Evolutionary conservation across 352 stramenopile genomes (phyloP).

Genomic region (Pythium angustatum): DNA sequence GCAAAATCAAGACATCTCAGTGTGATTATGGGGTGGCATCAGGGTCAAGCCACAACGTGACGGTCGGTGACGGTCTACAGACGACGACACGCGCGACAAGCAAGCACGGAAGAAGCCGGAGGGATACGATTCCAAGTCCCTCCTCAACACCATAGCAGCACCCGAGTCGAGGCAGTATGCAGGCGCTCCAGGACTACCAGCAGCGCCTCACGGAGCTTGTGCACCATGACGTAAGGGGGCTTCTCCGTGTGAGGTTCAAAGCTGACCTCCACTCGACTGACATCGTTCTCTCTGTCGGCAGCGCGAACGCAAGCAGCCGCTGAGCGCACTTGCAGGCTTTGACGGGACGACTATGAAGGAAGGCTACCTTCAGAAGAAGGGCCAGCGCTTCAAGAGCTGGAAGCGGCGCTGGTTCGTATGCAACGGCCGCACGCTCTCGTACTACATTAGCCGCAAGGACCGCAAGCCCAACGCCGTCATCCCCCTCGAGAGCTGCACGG

Average conservation of each 20-base stretch:
- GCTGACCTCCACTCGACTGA: no score
- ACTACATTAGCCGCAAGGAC: slow-evolving; percentile 83
- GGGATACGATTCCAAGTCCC: neutral
- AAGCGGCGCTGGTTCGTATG: slow-evolving; percentile 88
- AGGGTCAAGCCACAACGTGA: slow-evolving; percentile 25
- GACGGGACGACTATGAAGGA: slow-evolving; percentile 77
- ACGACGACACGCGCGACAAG: slow-evolving; percentile 17
- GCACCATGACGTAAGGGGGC: slow-evolving; percentile 48
- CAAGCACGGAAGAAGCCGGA: slow-evolving; percentile 8
- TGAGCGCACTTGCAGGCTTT: slow-evolving; percentile 50
- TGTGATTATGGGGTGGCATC: slow-evolving; percentile 11
- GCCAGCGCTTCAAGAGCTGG: slow-evolving; percentile 78
- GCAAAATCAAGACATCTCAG: slow-evolving; percentile 13
- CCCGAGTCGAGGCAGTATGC: no score
- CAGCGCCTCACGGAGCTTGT: slow-evolving; percentile 81
- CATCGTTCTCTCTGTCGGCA: slow-evolving; percentile 16
- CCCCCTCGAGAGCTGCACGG: slow-evolving; percentile 72
- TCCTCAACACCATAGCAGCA: neutral
- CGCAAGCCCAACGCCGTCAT: slow-evolving; percentile 83
- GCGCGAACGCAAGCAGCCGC: slow-evolving; percentile 57
- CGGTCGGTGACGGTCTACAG: slow-evolving; percentile 6
- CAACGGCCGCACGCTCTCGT: slow-evolving; percentile 74
- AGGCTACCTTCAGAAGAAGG: slow-evolving; percentile 85
- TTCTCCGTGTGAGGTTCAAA: no score
- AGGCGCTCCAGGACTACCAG: slow-evolving; percentile 75